Conservation (phyloP, 2,329 filamentous ascomycete species). For the Alternaria novae-zelandiae region DNA sequence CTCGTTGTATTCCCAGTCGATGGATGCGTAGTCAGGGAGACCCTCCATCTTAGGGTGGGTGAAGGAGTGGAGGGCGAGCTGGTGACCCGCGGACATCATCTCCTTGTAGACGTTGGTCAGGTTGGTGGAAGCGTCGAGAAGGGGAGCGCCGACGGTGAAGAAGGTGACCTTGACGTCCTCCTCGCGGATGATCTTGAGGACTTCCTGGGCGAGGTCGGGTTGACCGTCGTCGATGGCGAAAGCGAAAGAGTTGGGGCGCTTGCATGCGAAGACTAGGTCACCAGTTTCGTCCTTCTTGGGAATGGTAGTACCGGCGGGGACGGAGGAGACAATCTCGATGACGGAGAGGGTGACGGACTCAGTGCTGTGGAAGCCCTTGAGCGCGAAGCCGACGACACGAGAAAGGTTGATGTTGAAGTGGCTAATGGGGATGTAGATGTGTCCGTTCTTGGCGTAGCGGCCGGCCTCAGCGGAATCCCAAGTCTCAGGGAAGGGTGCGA, state of each 20-base stretch:
- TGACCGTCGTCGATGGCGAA: constrained; percentile 75
- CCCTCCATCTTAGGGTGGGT: constrained; percentile 73
- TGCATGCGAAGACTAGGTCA: constrained; percentile 67
- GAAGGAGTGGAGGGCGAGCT: constrained; percentile 72
- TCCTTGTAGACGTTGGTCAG: constrained; percentile 69
- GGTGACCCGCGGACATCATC: constrained; percentile 68
- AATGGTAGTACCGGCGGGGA: constrained; percentile 60
- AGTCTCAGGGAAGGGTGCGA: constrained; percentile 68
- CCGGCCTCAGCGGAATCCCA: constrained; percentile 71
- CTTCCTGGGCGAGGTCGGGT: constrained; percentile 64
- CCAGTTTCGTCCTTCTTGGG: constrained; percentile 68
- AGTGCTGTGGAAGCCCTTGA: constrained; percentile 68
- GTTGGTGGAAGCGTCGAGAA: constrained; percentile 65
- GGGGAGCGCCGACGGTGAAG: constrained; percentile 71
- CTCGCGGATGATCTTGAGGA: constrained; percentile 66
- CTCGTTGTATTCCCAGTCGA: constrained; percentile 68
- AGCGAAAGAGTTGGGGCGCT: constrained; percentile 71
- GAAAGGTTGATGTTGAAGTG: constrained; percentile 69
- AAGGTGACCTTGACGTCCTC: constrained; percentile 72
- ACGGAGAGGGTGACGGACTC: constrained; percentile 60
- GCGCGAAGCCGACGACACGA: constrained; percentile 64
- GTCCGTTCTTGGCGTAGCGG: constrained; percentile 61
- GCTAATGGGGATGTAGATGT: constrained; percentile 71
- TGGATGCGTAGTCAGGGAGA: constrained; percentile 58
- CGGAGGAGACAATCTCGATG: constrained; percentile 65